These are phyloP conservation scores for Leptographium procerum DNA, from an alignment of 2,329 filamentous ascomycete species.

Conservation along the genomic window DNA sequence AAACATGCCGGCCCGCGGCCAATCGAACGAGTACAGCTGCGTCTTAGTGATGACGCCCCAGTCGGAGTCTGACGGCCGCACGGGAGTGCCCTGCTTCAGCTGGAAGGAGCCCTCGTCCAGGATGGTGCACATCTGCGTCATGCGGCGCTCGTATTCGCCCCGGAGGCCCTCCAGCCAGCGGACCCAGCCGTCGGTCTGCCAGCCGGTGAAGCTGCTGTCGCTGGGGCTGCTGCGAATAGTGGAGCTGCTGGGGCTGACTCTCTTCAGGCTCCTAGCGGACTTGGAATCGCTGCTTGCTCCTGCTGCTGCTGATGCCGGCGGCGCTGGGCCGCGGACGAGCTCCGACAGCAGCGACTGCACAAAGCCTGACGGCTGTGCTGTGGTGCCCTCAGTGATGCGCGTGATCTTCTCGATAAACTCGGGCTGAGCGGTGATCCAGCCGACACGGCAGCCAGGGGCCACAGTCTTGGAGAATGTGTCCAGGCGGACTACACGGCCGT, in stretches of 20 bases:
- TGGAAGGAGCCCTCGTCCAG: constrained; percentile 58
- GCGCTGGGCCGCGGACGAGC: constrained; percentile 60
- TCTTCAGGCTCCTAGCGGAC: not conserved
- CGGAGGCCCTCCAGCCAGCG: constrained; percentile 81
- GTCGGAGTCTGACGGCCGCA: constrained; percentile 36
- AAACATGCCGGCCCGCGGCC: constrained; percentile 87
- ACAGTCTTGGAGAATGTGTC: constrained; percentile 94
- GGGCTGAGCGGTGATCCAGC: constrained; percentile 83
- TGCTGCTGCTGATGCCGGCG: constrained; percentile 21
- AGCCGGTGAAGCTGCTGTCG: constrained; percentile 41
- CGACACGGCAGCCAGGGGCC: constrained; percentile 77
- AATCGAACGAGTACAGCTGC: constrained; percentile 62
- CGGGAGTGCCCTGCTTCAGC: constrained; percentile 49
- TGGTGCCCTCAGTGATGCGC: constrained; percentile 65
- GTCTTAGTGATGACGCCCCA: constrained; percentile 70
- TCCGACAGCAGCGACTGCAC: constrained; percentile 74
- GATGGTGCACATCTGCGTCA: constrained; percentile 64
- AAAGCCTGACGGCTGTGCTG: constrained; percentile 80
- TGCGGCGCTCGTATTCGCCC: constrained; percentile 73
- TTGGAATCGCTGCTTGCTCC: not conserved
- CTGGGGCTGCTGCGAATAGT: not conserved
- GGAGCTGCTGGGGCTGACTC: not conserved
- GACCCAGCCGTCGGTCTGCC: constrained; percentile 79
- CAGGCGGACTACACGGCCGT: constrained; percentile 78
- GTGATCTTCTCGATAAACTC: constrained; percentile 56